Percentiles rank a stretch among this genome's conserved stretches.
Conservation (phyloP, 768 basidiomycete species). For the Dioszegia aurantiaca region DNA sequence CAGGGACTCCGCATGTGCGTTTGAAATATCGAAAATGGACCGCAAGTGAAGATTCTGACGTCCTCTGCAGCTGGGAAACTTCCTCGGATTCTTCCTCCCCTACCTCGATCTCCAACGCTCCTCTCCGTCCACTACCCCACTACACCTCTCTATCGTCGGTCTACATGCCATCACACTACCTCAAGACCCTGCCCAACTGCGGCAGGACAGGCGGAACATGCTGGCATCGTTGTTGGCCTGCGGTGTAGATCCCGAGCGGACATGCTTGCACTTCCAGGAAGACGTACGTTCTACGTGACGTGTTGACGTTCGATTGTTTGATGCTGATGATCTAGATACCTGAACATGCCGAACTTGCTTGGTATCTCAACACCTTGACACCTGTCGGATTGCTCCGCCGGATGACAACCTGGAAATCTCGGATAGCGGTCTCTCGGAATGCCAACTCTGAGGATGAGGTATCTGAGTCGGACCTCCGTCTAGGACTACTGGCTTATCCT, state of each 20-base stretch:
- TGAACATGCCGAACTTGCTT: slow-evolving; percentile 79
- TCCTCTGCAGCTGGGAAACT: slow-evolving; percentile 74
- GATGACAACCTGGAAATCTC: slow-evolving; percentile 98
- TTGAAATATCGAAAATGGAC: background rate
- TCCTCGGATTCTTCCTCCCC: slow-evolving; percentile 60
- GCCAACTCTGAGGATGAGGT: slow-evolving; percentile 70
- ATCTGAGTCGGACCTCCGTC: slow-evolving; percentile 75
- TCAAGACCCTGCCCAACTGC: slow-evolving; percentile 69
- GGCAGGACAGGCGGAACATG: slow-evolving; percentile 67
- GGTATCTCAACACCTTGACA: slow-evolving; percentile 82
- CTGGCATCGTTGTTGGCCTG: slow-evolving; percentile 78
- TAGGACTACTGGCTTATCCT: slow-evolving; percentile 87
- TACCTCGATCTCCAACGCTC: slow-evolving; percentile 52
- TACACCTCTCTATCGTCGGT: slow-evolving; percentile 81
- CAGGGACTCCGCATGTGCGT: slow-evolving; percentile 71
- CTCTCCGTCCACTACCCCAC: slow-evolving; percentile 61
- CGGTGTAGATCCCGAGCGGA: slow-evolving; percentile 73
- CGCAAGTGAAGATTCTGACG: background rate
- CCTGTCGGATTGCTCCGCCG: slow-evolving; percentile 75
- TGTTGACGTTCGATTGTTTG: no score
- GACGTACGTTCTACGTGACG: slow-evolving; percentile 59
- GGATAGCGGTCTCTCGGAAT: slow-evolving; percentile 70
- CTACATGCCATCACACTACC: slow-evolving; percentile 93
- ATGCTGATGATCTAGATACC: slow-evolving; percentile 61
- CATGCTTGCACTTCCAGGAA: slow-evolving; percentile 81